Conservation (phyloP, 1,284 basidiomycete species). For the Ustilago hordei region DNA sequence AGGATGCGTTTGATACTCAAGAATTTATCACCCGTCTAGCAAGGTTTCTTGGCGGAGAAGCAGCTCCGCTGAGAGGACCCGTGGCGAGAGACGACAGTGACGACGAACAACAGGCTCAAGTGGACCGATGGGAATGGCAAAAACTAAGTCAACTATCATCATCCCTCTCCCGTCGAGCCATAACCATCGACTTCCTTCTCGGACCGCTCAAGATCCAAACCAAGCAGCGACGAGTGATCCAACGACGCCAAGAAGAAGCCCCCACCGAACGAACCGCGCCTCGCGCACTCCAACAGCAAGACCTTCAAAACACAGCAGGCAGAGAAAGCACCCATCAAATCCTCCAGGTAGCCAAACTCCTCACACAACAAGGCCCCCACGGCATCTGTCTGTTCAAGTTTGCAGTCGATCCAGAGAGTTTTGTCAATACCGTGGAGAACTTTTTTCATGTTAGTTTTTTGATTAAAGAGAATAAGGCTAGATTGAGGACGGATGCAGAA, state of each 20-base stretch:
- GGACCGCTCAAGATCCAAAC: constrained; percentile 59
- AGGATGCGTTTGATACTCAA: constrained; percentile 64
- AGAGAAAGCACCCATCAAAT: constrained; percentile 63
- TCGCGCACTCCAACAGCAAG: constrained; percentile 45
- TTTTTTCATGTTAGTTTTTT: constrained; percentile 92
- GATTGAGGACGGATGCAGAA: constrained; percentile 72
- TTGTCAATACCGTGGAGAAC: constrained; percentile 91
- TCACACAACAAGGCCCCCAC: constrained; percentile 67
- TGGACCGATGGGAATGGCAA: constrained; percentile 60
- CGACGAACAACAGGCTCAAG: constrained; percentile 21
- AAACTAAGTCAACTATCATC: constrained; percentile 49
- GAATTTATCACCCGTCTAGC: constrained; percentile 57
- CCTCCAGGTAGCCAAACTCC: constrained; percentile 70
- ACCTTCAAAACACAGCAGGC: constrained; percentile 54
- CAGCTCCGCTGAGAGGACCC: constrained; percentile 8
- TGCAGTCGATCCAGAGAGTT: constrained; percentile 85
- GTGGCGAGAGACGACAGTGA: constrained; percentile 25
- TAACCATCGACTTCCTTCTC: constrained; percentile 61
- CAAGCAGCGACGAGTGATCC: constrained; percentile 31
- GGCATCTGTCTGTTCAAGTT: constrained; percentile 83
- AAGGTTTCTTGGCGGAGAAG: constrained; percentile 51
- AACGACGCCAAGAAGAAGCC: constrained; percentile 20
- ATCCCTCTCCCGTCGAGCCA: constrained; percentile 48
- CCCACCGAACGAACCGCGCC: constrained; percentile 37
- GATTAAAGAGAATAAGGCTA: constrained; percentile 83